These are phyloP conservation scores for Colletotrichum sp. DNA, from an alignment of 2,329 filamentous ascomycete species.

Conservation along the genomic window DNA sequence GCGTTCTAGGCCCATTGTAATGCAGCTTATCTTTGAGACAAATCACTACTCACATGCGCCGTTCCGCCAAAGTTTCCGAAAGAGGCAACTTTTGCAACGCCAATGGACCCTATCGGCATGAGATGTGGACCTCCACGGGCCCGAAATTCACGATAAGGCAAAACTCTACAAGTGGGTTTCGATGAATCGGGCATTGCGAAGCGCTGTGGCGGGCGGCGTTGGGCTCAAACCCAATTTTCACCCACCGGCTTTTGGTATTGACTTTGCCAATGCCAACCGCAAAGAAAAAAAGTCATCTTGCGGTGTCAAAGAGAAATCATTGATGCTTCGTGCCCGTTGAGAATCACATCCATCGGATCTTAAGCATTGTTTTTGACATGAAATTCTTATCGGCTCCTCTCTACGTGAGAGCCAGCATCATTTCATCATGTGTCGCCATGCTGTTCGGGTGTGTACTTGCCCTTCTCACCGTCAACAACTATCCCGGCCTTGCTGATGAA, in stretches of 20 bases:
- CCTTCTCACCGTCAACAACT: not conserved
- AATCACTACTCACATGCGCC: not conserved
- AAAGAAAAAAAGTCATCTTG: not conserved
- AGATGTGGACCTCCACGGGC: not conserved
- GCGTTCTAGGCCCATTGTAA: not conserved
- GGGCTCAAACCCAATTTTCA: slow-evolving; percentile 3
- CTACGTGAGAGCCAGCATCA: slow-evolving; percentile 32
- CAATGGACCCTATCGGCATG: not conserved
- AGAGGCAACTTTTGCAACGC: not conserved
- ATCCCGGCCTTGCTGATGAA: not conserved
- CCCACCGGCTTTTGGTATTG: not conserved
- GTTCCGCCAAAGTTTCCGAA: not conserved
- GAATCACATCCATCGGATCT: not conserved
- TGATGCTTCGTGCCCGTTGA: not conserved
- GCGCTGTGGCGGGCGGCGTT: not conserved
- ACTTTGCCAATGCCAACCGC: not conserved
- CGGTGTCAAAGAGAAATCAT: not conserved
- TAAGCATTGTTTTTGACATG: not conserved
- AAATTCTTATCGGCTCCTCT: slow-evolving; percentile 22
- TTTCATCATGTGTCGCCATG: slow-evolving; percentile 34
- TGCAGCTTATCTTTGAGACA: not conserved
- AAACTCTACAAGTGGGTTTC: slow-evolving; percentile 1
- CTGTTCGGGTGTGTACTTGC: slow-evolving; percentile 31
- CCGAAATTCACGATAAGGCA: not conserved
- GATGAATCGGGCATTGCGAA: slow-evolving; percentile 1